Conservation (phyloP, 306 rosid species). For the Cicer bijugum region DNA sequence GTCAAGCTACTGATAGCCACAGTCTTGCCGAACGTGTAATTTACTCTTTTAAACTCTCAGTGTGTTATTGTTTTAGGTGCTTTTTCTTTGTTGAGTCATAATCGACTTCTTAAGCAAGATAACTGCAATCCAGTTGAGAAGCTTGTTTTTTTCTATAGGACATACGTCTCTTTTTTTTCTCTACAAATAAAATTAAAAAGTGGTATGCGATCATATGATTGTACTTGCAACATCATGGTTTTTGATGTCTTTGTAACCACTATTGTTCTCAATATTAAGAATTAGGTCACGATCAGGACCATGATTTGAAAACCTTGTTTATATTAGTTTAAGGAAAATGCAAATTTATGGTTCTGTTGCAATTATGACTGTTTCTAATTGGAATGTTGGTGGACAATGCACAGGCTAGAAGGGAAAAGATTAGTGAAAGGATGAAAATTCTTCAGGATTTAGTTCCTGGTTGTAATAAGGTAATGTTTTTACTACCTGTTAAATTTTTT, state of each 20-base stretch:
- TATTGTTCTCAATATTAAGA: not conserved
- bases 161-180: not conserved
- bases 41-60: not conserved
- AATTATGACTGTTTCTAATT: constrained; percentile 46
- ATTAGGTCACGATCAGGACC: not conserved
- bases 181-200: not conserved
- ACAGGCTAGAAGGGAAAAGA: constrained; percentile 95
- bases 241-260: not conserved
- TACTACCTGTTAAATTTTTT: constrained; percentile 2
- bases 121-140: not conserved
- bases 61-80: not conserved
- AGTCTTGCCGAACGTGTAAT: constrained; percentile 93
- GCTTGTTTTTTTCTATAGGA: not conserved
- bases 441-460: constrained; percentile 97
- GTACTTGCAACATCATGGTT: not conserved
- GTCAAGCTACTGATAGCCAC: constrained; percentile 97
- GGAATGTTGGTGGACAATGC: constrained; percentile 31
- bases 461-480: constrained; percentile 75
- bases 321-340: constrained; percentile 23
- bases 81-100: not conserved
- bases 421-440: constrained; percentile 91
- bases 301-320: not conserved
- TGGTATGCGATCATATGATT: not conserved
- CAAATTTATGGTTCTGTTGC: constrained; percentile 31
- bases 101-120: not conserved